These are phyloP conservation scores for Nematocida sp. DNA, from an alignment of 371 early-diverging fungal species.

Conservation along the genomic window DNA sequence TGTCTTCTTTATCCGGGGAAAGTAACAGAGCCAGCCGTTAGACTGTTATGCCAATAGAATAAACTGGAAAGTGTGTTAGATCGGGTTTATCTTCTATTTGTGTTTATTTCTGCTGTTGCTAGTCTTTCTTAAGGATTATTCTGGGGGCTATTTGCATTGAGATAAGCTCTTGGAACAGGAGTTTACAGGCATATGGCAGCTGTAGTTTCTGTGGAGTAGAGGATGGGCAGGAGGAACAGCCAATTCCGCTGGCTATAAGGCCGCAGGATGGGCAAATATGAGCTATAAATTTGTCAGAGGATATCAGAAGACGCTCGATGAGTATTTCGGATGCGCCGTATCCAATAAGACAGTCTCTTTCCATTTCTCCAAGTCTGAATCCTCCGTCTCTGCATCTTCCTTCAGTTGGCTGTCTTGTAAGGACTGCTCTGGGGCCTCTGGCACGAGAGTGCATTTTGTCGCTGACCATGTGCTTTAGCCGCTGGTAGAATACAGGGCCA, in stretches of 20 bases:
- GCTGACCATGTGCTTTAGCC: conserved; percentile 97
- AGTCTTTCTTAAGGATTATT: conserved; percentile 21
- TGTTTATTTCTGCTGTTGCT: too few relatives aligned
- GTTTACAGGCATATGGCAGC: conserved; percentile 92
- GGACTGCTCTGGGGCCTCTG: conserved; percentile 80
- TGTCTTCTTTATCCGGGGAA: conserved; percentile 14
- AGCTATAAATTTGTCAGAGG: conserved; percentile 69
- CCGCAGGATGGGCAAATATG: conserved; percentile 35
- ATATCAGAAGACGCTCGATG: conserved; percentile 83
- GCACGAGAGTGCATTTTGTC: conserved; percentile 98
- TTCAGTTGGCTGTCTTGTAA: conserved; percentile 95
- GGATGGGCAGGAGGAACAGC: conserved; percentile 24
- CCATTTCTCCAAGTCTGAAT: conserved; percentile 94
- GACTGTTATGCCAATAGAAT: too few relatives aligned
- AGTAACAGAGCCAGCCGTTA: too few relatives aligned
- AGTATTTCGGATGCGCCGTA: conserved; percentile 86
- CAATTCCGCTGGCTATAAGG: conserved; percentile 12
- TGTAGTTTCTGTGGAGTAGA: conserved; percentile 67
- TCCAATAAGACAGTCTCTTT: conserved; percentile 89
- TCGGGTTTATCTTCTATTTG: too few relatives aligned
- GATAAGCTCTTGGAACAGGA: conserved; percentile 86
- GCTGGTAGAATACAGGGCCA: conserved; percentile 94
- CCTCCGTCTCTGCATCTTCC: conserved; percentile 94
- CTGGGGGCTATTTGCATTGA: conserved; percentile 73
- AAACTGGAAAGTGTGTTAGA: too few relatives aligned